Percentiles rank a stretch among this genome's conserved stretches.
These are phyloP conservation scores for Fusarium brevicatenulatum DNA, from an alignment of 2,329 filamentous ascomycete genomes.

Conservation along the genomic window DNA sequence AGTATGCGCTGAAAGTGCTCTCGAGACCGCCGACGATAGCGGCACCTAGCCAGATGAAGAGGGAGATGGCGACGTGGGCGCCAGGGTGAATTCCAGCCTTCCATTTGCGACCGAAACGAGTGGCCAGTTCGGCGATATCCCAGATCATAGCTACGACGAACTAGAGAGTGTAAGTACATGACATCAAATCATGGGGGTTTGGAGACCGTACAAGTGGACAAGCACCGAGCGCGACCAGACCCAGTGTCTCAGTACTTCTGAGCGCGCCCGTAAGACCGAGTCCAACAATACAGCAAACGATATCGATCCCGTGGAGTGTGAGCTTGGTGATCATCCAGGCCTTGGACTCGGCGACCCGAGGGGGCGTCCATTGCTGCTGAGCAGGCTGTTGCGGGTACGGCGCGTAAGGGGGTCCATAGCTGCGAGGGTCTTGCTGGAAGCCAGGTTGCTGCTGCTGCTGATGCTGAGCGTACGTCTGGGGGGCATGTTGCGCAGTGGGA, in stretches of 20 bases:
- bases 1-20: conserved; percentile 25
- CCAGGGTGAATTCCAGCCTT: conserved; percentile 55
- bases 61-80: conserved; percentile 55
- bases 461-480: conserved; percentile 14
- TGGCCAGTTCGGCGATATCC: conserved; percentile 53
- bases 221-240: conserved; percentile 18
- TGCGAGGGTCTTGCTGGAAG: conserved; percentile 36
- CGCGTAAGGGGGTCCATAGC: conserved; percentile 43
- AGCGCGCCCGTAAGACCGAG: conserved; percentile 45
- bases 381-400: conserved; percentile 38
- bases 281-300: conserved; percentile 44
- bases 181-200: background rate
- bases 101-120: conserved; percentile 47
- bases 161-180: conserved; percentile 39
- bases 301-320: conserved; percentile 42
- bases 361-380: conserved; percentile 30
- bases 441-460: conserved; percentile 27
- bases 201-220: conserved; percentile 34
- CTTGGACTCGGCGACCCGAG: conserved; percentile 24
- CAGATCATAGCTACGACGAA: conserved; percentile 51
- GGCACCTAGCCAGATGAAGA: conserved; percentile 55
- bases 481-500: conserved; percentile 21
- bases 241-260: conserved; percentile 4
- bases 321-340: conserved; percentile 47
- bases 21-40: conserved; percentile 42